These are phyloP conservation scores for Lolium rigidum DNA, from an alignment of 176 grass and related monocot species.

Conservation along the genomic window DNA sequence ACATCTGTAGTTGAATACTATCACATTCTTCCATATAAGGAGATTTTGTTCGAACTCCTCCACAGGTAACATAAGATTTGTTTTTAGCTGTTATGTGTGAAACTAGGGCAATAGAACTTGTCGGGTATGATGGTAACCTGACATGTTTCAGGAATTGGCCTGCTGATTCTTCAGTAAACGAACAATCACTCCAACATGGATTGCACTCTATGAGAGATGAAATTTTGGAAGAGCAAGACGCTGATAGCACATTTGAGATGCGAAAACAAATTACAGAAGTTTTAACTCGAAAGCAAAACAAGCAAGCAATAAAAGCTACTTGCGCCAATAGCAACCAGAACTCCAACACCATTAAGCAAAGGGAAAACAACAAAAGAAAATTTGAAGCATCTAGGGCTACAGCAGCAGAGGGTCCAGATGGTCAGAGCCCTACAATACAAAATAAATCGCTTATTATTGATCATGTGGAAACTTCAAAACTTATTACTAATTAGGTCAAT, in stretches of 20 bases:
- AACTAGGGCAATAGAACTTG: neutral
- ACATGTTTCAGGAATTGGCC: conserved; percentile 41
- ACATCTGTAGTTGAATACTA: conserved; percentile 55
- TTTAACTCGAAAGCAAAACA: conserved; percentile 36
- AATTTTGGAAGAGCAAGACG: too few relatives aligned
- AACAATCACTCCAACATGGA: conserved; percentile 1
- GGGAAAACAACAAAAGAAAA: conserved; percentile 47
- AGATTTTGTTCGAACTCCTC: conserved; percentile 44
- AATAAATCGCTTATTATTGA: neutral
- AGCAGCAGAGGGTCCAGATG: neutral
- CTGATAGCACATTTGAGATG: too few relatives aligned
- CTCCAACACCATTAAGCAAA: conserved; percentile 21
- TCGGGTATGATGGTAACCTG: conserved; percentile 16
- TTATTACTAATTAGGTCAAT: neutral
- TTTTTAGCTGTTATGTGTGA: neutral
- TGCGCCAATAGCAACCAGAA: conserved; percentile 3
- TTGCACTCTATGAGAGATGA: too few relatives aligned
- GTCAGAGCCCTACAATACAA: conserved; percentile 12
- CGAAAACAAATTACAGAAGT: too few relatives aligned
- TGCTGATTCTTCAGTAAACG: conserved; percentile 30
- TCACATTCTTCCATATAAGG: conserved; percentile 62
- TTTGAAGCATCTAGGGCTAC: conserved; percentile 21
- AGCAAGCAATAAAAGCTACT: conserved; percentile 11
- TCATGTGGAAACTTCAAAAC: conserved; percentile 32
- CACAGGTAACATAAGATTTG: conserved; percentile 47